Evolutionary conservation across 257 asterid species (phyloP).

Genomic region (Capsicum baccatum): DNA sequence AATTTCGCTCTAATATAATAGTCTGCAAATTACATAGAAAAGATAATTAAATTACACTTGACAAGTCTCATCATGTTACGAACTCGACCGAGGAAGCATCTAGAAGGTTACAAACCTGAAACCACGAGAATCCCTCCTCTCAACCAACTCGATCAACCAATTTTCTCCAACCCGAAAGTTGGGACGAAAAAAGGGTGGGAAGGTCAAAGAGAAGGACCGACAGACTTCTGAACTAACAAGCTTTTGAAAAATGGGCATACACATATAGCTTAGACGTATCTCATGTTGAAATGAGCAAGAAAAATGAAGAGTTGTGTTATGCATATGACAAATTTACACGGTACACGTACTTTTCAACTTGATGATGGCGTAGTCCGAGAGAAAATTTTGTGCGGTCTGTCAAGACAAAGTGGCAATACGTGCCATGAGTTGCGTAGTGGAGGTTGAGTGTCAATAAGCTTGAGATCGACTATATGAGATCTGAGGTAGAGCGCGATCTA

Average conservation of each 20-base stretch:
- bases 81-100: no score
- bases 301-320: background rate
- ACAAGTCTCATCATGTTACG: no score
- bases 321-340: background rate
- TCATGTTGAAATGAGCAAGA: background rate
- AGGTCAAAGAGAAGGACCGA: background rate
- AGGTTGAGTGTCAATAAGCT: background rate
- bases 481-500: background rate
- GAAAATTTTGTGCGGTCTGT: background rate
- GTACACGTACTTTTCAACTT: background rate
- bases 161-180: no score
- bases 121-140: no score
- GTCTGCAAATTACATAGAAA: no score
- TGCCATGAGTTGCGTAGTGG: background rate
- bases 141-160: no score
- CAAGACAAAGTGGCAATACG: accelerated
- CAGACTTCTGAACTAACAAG: background rate
- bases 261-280: background rate
- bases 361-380: background rate
- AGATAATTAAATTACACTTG: no score
- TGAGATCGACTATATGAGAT: no score
- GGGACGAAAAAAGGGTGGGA: no score
- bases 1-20: no score
- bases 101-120: no score
- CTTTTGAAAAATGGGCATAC: no score